These are phyloP conservation scores for Draba incana DNA, from an alignment of 345 rosid genomes.

Conservation along the genomic window DNA sequence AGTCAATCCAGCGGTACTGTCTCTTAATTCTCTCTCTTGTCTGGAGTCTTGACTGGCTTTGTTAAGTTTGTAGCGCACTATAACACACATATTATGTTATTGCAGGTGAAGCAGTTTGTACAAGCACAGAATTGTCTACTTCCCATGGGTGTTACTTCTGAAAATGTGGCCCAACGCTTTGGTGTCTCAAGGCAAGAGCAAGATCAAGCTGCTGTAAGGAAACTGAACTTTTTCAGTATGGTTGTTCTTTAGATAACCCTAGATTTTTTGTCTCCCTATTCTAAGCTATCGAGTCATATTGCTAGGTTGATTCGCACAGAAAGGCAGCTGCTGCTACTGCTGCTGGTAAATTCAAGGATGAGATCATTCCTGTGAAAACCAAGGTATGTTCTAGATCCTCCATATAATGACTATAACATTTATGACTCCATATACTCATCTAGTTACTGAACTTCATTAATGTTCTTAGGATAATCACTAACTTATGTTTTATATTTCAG, in stretches of 20 bases:
- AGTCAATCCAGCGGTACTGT: constrained; percentile 82
- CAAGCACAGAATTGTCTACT: constrained; percentile 95
- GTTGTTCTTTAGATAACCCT: constrained; percentile 1
- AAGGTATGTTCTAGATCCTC: constrained; percentile 57
- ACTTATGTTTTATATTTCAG: constrained; percentile 48
- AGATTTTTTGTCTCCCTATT: background rate
- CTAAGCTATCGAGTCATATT: constrained; percentile 25
- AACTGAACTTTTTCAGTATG: constrained; percentile 25
- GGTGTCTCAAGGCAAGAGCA: constrained; percentile 95
- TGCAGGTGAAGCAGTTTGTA: constrained; percentile 70
- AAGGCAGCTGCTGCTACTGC: constrained; percentile 99
- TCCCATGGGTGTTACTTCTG: constrained; percentile 99
- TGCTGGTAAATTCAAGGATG: constrained; percentile 93
- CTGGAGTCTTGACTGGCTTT: constrained; percentile 1
- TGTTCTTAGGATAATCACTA: constrained; percentile 20
- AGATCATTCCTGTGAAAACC: constrained; percentile 88
- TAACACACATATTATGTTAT: constrained; percentile 18
- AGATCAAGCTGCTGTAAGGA: constrained; percentile 98
- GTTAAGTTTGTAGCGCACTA: background rate
- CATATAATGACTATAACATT: background rate
- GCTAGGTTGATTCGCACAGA: constrained; percentile 93
- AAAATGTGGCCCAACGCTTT: constrained; percentile 93
- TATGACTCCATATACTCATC: constrained; percentile 1
- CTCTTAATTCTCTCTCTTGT: constrained; percentile 15
- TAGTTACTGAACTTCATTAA: constrained; percentile 9